Percentiles rank a stretch among this genome's conserved stretches.
Evolutionary conservation across 768 basidiomycete species (phyloP).

Genomic region (Leucosporidium yakuticum): DNA sequence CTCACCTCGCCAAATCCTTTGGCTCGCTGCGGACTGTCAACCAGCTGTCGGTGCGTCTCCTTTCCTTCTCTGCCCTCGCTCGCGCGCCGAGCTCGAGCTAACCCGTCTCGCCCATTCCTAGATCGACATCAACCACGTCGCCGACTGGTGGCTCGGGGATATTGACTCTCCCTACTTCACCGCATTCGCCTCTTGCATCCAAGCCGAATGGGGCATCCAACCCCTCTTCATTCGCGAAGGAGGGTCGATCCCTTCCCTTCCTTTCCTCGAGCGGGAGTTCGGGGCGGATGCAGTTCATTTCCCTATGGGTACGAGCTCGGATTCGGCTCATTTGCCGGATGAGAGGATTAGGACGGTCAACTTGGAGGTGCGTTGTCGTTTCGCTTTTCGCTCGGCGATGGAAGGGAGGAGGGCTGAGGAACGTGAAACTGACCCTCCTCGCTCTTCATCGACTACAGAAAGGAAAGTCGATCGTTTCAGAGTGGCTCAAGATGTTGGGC

Average conservation of each 20-base stretch:
- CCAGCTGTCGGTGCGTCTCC: conserved; percentile 56
- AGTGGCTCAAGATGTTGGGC: conserved; percentile 18
- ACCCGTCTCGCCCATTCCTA: conserved; percentile 38
- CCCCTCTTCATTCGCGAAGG: conserved; percentile 48
- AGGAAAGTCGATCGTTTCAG: conserved; percentile 20
- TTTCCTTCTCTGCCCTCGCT: neutral
- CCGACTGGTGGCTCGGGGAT: conserved; percentile 94
- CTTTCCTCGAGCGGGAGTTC: conserved; percentile 88
- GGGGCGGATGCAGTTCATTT: conserved; percentile 76
- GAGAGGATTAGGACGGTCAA: conserved; percentile 84
- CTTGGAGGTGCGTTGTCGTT: conserved; percentile 45
- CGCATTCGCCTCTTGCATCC: conserved; percentile 72
- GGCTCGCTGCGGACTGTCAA: conserved; percentile 61
- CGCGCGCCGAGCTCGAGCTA: neutral
- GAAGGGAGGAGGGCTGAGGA: neutral
- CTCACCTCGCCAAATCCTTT: conserved; percentile 60
- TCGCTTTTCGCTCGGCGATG: no score
- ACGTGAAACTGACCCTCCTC: no score
- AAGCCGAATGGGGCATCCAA: conserved; percentile 76
- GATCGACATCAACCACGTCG: conserved; percentile 73
- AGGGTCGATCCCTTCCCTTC: conserved; percentile 88
- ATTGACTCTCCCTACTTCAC: conserved; percentile 79
- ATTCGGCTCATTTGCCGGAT: conserved; percentile 59
- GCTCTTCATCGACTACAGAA: conserved; percentile 1
- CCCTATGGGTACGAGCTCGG: conserved; percentile 86